Conservation (phyloP, 768 basidiomycete species). For the Suillus bovinus region DNA sequence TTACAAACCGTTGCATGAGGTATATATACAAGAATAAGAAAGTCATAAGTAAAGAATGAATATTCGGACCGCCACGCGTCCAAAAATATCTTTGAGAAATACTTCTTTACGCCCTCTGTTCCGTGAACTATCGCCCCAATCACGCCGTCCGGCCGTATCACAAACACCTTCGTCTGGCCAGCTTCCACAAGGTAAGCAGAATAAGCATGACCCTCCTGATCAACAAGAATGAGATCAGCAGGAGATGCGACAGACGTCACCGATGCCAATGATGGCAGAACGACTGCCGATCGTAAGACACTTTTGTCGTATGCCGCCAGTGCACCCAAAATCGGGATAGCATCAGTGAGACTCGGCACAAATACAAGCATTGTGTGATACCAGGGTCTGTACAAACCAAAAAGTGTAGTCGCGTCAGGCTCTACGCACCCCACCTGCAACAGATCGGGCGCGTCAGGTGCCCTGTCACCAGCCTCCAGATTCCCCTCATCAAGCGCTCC, state of each 20-base stretch:
- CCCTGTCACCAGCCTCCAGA: conserved; percentile 45
- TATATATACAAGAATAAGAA: neutral
- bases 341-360: conserved; percentile 8
- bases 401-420: conserved; percentile 21
- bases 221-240: conserved; percentile 35
- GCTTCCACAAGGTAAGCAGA: conserved; percentile 34
- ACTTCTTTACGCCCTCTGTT: conserved; percentile 12
- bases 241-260: neutral
- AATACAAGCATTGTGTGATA: conserved; percentile 37
- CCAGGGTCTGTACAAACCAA: conserved; percentile 26
- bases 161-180: conserved; percentile 32
- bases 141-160: conserved; percentile 43
- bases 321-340: conserved; percentile 1
- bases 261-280: conserved; percentile 1
- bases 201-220: conserved; percentile 37
- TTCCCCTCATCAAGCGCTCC: conserved; percentile 16
- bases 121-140: conserved; percentile 38
- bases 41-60: neutral
- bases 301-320: neutral
- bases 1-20: neutral
- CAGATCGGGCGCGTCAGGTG: conserved; percentile 43
- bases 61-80: neutral
- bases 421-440: conserved; percentile 8
- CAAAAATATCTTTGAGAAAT: conserved; percentile 18
- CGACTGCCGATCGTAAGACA: conserved; percentile 4